Evolutionary conservation across 306 rosid genomes (phyloP), one percentile per base, ranked within the genome.

Genomic region (Fagus crenata): DNA sequence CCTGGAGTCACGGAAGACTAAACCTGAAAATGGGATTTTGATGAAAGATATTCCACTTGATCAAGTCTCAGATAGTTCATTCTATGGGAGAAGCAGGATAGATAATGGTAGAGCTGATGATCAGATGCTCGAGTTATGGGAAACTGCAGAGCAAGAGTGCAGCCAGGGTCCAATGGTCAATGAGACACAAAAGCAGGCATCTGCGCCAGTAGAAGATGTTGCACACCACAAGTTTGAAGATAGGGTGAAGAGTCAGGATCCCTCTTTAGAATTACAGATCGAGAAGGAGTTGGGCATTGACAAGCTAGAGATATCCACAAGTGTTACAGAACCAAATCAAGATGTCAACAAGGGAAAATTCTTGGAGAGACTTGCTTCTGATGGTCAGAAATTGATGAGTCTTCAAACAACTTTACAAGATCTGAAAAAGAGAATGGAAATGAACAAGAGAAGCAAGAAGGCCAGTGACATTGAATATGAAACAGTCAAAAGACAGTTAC

Each of bases 121-220:
- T 77, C 93, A 91, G 73, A 95, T 92, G 97, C 97, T 95, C 9
- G 90, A 88, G 81, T 80, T 96, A 79, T 96, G 99, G 99, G 97
- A 92, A 83, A 76, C 98, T 3, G 88, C 88, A 0, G 98, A 90
- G 80, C 81, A 87, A 64, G 85, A 80, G 59, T 56, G 83, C 84
- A 17, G 33, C 37, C 82, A 83, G 75, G 76, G 81, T 81, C 75
- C 80, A 28, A 49, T 56, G 28, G 60, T 54, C n/a, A 73, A 55
- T 22, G 83, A 77, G 67, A 72, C 75, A 58, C 81, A 80, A 81
- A 84, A 82, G 74, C 83, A 61, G 63, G 59, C 59, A 53, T 83
- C 85, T 56, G 80, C 61, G 70, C 92, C 85, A 58, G 28, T 58
- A 2, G 91, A 85, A 33, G 89, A 78, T 84, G 67, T 77, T 46